These are phyloP conservation scores for Coemansia furcata DNA, from an alignment of 192 early-diverging fungal genomes.

Conservation along the genomic window DNA sequence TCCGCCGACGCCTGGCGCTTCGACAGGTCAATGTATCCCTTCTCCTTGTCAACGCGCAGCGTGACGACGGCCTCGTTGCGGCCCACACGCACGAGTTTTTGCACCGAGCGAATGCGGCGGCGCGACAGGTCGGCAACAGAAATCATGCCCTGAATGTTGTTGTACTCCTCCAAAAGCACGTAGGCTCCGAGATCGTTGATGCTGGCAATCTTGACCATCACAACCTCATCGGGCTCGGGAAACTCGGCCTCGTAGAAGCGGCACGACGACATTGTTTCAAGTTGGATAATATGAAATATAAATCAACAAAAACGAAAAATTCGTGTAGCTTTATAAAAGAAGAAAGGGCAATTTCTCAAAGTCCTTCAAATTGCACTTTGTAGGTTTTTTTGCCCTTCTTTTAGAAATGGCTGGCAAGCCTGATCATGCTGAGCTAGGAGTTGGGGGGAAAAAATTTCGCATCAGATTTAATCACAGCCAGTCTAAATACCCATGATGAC, in stretches of 20 bases:
- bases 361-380: not conserved
- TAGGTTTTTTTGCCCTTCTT: not conserved
- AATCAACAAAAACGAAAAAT: not conserved
- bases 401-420: not conserved
- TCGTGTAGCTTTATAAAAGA: not conserved
- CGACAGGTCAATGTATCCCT: constrained; percentile 98
- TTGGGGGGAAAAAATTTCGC: constrained; percentile 7
- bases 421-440: not conserved
- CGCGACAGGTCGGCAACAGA: constrained; percentile 88
- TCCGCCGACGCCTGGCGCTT: constrained; percentile 90
- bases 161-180: constrained; percentile 92
- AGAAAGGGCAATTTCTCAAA: not conserved
- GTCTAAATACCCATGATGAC: not conserved
- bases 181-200: constrained; percentile 91
- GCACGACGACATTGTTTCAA: constrained; percentile 49
- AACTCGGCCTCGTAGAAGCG: constrained; percentile 94
- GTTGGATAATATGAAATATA: not conserved
- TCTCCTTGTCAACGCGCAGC: constrained; percentile 94
- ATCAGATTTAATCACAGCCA: not conserved
- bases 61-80: constrained; percentile 92
- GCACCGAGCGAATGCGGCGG: constrained; percentile 93
- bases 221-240: constrained; percentile 91
- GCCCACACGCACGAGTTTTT: constrained; percentile 92
- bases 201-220: constrained; percentile 95
- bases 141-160: constrained; percentile 98